Evolutionary conservation across 2,329 filamentous ascomycete genomes (phyloP), one percentile per base, ranked within the genome.

Genomic region (Arthrobotrys megalospora): DNA sequence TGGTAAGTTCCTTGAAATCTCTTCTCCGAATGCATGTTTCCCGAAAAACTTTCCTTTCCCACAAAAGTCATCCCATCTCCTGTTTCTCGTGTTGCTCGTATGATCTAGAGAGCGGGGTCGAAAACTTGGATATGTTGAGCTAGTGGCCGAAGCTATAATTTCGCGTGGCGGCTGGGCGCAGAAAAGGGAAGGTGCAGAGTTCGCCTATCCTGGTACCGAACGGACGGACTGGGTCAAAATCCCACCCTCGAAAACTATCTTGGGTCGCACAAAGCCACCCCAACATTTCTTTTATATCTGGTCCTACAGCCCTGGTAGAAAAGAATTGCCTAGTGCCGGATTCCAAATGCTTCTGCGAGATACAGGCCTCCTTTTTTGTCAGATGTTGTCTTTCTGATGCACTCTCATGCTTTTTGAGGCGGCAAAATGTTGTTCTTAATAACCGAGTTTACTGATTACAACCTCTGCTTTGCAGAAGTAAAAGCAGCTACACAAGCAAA

Each of bases 401-500:
- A 41, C 34, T 38, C 24, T 34, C n/a, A 24, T 12, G 21, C 19
- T 52, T 55, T 19, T 58, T 16, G 24, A 41, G 55, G 55, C n/a
- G 36, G 36, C 64, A 60, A 21, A 60, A 73, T 73, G 53, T 52
- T 79, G 52, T 75, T 79, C 32, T 34, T 75, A 28, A 79, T 79
- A 72, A 67, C 67, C 19, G 76, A 70, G 38, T 75, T 78, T 76
- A 71, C 66, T 71, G 75, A 79, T 43, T 71, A 75, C 43, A 66
- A 72, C 58, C 1, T 72, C 63, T 79, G 69, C 75, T 79, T 80
- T 78, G 78, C 79, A 79, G 67, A 80, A 43, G 60, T 71, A 36
- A 79, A 79, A 48, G 76, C 76, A 63, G 68, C 76, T 8, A 67
- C 75, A 48, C 60, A 72, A 47, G 67, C 67, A n/a, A 64, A 78